Conservation (phyloP, 495 filamentous ascomycete species). For the Neurospora sp. region DNA sequence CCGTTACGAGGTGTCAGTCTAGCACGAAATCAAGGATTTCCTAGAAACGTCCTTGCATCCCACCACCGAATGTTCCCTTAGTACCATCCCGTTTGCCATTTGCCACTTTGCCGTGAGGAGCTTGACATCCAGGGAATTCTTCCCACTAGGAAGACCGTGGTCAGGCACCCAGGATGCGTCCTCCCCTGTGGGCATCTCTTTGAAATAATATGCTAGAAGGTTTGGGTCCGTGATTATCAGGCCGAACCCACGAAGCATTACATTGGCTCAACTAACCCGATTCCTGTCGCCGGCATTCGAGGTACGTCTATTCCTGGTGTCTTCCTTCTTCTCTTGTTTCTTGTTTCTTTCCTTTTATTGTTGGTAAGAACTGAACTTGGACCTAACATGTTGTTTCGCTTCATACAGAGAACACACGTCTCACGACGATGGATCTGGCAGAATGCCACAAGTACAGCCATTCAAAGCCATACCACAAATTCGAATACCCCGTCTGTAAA, state of each 20-base stretch:
- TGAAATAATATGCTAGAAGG: not conserved
- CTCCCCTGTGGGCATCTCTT: not conserved
- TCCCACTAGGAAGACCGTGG: too few relatives aligned
- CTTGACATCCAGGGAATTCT: too few relatives aligned
- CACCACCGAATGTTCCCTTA: too few relatives aligned
- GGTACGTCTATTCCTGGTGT: not conserved
- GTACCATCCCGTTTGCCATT: too few relatives aligned
- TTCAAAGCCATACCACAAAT: not conserved
- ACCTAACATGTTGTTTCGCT: not conserved
- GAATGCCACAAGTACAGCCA: not conserved
- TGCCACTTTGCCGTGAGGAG: too few relatives aligned
- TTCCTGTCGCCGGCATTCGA: not conserved
- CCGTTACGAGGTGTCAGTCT: not conserved
- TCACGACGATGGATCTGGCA: not conserved
- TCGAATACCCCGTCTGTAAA: not conserved
- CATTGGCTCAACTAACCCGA: not conserved
- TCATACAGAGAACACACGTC: not conserved
- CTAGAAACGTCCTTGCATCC: not conserved
- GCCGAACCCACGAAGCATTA: not conserved
- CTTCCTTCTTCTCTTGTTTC: not conserved
- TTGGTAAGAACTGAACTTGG: not conserved
- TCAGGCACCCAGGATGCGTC: not conserved
- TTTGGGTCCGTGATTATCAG: not conserved
- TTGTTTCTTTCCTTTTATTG: not conserved
- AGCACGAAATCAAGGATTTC: not conserved